These are phyloP conservation scores for Madurella mycetomatis DNA, from an alignment of 2,329 filamentous ascomycete genomes.

Conservation along the genomic window DNA sequence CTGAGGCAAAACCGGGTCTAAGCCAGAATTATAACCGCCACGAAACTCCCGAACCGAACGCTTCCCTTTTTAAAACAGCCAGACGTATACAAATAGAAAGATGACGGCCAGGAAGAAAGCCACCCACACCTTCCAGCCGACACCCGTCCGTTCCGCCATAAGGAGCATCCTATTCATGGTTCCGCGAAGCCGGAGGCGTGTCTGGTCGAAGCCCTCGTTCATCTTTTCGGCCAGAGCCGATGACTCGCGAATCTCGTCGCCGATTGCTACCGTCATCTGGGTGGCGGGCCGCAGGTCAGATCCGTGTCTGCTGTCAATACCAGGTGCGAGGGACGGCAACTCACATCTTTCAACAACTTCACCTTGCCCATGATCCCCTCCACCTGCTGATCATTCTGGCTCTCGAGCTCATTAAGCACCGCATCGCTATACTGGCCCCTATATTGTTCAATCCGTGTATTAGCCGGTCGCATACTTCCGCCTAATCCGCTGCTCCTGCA, in stretches of 20 bases:
- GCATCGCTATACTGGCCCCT: conserved; percentile 91
- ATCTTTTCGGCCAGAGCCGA: conserved; percentile 87
- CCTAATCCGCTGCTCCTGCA: background rate
- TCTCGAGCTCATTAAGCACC: conserved; percentile 88
- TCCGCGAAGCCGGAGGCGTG: conserved; percentile 71
- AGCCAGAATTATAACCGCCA: background rate
- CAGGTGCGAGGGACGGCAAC: conserved; percentile 32
- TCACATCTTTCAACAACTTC: conserved; percentile 79
- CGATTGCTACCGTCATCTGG: conserved; percentile 86
- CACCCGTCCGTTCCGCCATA: conserved; percentile 92
- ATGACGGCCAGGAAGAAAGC: conserved; percentile 80
- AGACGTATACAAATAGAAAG: conserved; percentile 85
- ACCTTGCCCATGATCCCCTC: conserved; percentile 91
- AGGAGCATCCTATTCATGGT: conserved; percentile 97
- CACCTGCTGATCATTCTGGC: conserved; percentile 87
- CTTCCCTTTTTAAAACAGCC: conserved; percentile 62
- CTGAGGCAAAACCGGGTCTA: background rate
- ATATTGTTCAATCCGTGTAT: conserved; percentile 2
- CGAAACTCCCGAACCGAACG: background rate
- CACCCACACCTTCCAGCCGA: conserved; percentile 93
- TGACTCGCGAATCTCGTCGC: conserved; percentile 89
- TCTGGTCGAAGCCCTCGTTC: conserved; percentile 90
- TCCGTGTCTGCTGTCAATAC: conserved; percentile 4
- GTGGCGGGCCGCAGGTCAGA: background rate
- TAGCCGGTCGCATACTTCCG: background rate